These are phyloP conservation scores for Teunomyces pallodes DNA, from an alignment of 805 yeast species.

Conservation along the genomic window DNA sequence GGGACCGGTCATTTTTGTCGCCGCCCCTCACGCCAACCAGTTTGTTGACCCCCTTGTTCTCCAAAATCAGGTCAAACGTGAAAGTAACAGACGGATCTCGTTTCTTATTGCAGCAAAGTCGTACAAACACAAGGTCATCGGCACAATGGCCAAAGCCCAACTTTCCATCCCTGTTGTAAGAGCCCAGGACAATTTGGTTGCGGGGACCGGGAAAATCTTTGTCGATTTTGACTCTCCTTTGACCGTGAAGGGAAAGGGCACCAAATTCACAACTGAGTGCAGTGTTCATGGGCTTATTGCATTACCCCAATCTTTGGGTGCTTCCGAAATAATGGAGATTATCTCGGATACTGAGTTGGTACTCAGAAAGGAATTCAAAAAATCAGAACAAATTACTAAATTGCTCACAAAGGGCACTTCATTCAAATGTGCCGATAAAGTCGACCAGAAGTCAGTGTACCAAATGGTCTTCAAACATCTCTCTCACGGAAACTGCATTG, in stretches of 20 bases:
- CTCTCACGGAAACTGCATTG: constrained; percentile 76
- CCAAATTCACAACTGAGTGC: constrained; percentile 64
- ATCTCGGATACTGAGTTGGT: constrained; percentile 68
- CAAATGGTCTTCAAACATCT: constrained; percentile 81
- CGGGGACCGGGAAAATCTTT: constrained; percentile 65
- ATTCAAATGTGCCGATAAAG: constrained; percentile 74
- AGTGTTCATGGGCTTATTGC: constrained; percentile 66
- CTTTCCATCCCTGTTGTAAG: constrained; percentile 88
- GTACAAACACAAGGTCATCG: constrained; percentile 62
- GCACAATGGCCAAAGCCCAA: constrained; percentile 71
- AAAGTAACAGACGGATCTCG: constrained; percentile 65
- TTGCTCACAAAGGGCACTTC: constrained; percentile 50
- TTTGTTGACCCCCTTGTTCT: constrained; percentile 80
- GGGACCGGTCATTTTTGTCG: constrained; percentile 90
- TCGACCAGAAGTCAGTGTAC: constrained; percentile 84
- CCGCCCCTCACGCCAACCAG: constrained; percentile 97
- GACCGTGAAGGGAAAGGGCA: constrained; percentile 60
- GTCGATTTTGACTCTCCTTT: constrained; percentile 55
- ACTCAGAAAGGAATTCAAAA: constrained; percentile 68
- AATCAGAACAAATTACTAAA: constrained; percentile 41
- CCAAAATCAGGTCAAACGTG: constrained; percentile 73
- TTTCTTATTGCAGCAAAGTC: constrained; percentile 86
- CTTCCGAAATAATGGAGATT: constrained; percentile 65
- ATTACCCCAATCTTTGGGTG: constrained; percentile 75
- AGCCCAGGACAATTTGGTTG: constrained; percentile 78